A percentile compares a stretch with the other conserved stretches of the same genome.
phyloP scores from a whole-genome alignment of 164 flowering plant genomes.

The Cinnamomum chago region DNA sequence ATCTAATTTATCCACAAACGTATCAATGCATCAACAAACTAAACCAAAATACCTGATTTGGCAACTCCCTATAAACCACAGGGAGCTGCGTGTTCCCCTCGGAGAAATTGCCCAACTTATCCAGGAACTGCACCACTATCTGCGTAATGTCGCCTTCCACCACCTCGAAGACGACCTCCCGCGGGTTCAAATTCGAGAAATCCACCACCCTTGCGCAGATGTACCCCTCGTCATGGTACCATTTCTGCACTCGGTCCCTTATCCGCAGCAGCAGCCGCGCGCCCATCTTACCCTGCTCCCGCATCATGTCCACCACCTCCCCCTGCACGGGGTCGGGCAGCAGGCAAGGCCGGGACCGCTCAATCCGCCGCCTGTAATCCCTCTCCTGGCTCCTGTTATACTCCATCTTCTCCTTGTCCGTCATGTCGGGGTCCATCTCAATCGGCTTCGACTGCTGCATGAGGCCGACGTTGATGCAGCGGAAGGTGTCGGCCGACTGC shows the following conservation, averaged over 20 bases:
- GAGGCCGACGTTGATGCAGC: slow-evolving; percentile 89
- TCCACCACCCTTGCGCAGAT: slow-evolving; percentile 92
- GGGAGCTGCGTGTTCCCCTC: slow-evolving; percentile 80
- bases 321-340: slow-evolving; percentile 47
- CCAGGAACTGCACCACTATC: slow-evolving; percentile 73
- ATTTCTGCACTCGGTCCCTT: slow-evolving; percentile 87
- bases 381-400: slow-evolving; percentile 60
- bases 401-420: slow-evolving; percentile 72
- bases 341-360: slow-evolving; percentile 71
- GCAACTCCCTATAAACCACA: slow-evolving; percentile 75
- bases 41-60: slow-evolving; percentile 53
- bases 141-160: slow-evolving; percentile 96
- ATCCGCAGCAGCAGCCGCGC: slow-evolving; percentile 87
- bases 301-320: slow-evolving; percentile 66
- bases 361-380: slow-evolving; percentile 83
- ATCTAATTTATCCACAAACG: too few relatives aligned
- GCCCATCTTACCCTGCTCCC: slow-evolving; percentile 66
- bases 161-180: slow-evolving; percentile 97
- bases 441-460: slow-evolving; percentile 68
- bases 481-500: slow-evolving; percentile 66
- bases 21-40: background rate
- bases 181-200: slow-evolving; percentile 91
- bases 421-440: slow-evolving; percentile 77
- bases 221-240: slow-evolving; percentile 97
- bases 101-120: slow-evolving; percentile 90